A percentile compares a stretch with the other conserved stretches of the same genome.
These are phyloP conservation scores for Didymella pomorum DNA, from an alignment of 2,329 filamentous ascomycete genomes.

Conservation along the genomic window DNA sequence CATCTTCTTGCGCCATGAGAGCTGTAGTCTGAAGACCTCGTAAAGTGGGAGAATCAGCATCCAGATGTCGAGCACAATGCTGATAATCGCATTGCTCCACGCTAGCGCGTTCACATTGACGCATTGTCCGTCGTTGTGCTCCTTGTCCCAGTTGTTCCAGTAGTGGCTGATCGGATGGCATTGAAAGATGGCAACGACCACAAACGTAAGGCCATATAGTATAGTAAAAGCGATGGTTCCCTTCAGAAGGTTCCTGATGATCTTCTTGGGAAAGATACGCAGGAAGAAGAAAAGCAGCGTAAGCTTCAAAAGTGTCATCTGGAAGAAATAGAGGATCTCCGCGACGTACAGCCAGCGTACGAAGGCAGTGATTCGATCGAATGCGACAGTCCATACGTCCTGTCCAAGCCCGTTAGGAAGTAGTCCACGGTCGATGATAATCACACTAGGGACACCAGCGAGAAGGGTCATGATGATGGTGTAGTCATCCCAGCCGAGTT, in stretches of 20 bases:
- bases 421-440: conserved; percentile 34
- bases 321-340: conserved; percentile 47
- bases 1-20: conserved; percentile 49
- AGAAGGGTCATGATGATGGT: conserved; percentile 34
- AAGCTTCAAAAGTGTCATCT: conserved; percentile 39
- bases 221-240: conserved; percentile 36
- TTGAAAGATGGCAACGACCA: conserved; percentile 38
- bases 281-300: conserved; percentile 41
- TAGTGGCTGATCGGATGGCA: conserved; percentile 46
- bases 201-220: conserved; percentile 33
- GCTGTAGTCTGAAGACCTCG: conserved; percentile 43
- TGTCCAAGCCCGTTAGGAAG: conserved; percentile 55
- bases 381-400: conserved; percentile 61
- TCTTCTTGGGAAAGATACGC: conserved; percentile 40
- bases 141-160: conserved; percentile 44
- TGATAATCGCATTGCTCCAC: conserved; percentile 46
- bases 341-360: conserved; percentile 44
- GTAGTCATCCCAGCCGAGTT: conserved; percentile 53
- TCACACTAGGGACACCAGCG: conserved; percentile 34
- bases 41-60: conserved; percentile 48
- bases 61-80: conserved; percentile 44
- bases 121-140: conserved; percentile 40
- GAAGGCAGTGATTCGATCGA: conserved; percentile 56
- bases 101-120: conserved; percentile 46
- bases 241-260: conserved; percentile 25